phyloP scores from a whole-genome alignment of 2,329 filamentous ascomycete genomes.

The Verticillium dahliae region DNA sequence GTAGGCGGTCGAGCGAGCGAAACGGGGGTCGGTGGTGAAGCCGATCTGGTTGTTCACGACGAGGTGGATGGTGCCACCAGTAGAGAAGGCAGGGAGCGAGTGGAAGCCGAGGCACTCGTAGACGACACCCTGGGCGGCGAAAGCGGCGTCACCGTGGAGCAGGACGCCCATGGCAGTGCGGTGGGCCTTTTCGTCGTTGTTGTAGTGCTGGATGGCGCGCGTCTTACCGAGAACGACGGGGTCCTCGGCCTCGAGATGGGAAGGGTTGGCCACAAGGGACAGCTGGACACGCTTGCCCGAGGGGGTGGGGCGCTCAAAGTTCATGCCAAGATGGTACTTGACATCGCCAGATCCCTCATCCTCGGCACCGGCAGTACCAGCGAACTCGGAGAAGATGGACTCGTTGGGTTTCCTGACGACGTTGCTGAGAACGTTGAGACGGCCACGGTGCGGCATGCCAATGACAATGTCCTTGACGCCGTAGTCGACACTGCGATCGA shows the following conservation, averaged over 20 bases:
- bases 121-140: constrained; percentile 92
- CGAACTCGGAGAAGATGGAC: constrained; percentile 98
- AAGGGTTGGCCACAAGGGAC: constrained; percentile 95
- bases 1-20: constrained; percentile 94
- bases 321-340: constrained; percentile 99
- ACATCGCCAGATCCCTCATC: constrained; percentile 98
- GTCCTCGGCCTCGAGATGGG: constrained; percentile 96
- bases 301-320: constrained; percentile 96
- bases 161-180: constrained; percentile 90
- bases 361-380: constrained; percentile 76
- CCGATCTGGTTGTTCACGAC: constrained; percentile 99
- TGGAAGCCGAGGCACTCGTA: constrained; percentile 99
- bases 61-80: constrained; percentile 92
- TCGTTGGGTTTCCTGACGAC: constrained; percentile 99
- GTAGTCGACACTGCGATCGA: constrained; percentile 96
- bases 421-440: constrained; percentile 96
- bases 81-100: constrained; percentile 90
- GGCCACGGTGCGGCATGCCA: constrained; percentile 97
- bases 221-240: constrained; percentile 97
- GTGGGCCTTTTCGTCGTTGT: constrained; percentile 88
- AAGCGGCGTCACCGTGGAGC: constrained; percentile 94
- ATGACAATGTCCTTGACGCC: constrained; percentile 99
- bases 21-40: constrained; percentile 97
- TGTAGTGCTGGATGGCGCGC: constrained; percentile 96
- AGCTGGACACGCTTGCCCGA: constrained; percentile 99